Base-by-base conservation (phyloP, 2,329 filamentous ascomycete species). In the Ophidiomyces ophidiicola region DNA sequence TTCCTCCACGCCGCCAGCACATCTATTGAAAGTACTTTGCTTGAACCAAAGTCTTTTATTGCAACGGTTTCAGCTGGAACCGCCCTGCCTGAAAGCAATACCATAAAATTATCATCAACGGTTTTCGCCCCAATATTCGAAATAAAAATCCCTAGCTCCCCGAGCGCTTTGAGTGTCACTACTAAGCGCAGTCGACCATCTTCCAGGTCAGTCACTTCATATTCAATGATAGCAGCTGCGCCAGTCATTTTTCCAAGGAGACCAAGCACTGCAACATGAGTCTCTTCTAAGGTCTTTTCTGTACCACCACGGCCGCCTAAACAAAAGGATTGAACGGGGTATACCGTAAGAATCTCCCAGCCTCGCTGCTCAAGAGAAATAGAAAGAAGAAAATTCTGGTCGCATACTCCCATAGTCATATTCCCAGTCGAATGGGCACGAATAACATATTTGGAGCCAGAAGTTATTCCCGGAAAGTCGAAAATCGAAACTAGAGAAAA, bases 231-330 rank as follows among this genome's bases (percentile, higher is more conserved):
- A 0, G 85, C 86, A 1, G 84, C 86, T 1, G 80, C 76, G 0
- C 86, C 88, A 0, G 85, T 85, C 82, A 96, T 93, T 59, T 94
- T 94, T 2, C 74, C 81, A 3, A 93, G 48, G 1, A 96, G 65
- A 0, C 88, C 88, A 1, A 96, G 59, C 12, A 80, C 77, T 0
- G 83, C 77, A 1, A 87, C 66, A 30, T 58, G 3, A 45, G 35
- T 2, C 19, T 62, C 62, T 0, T 79, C 63, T 0, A 57, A 50
- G 1, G 46, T 36, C 6, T 51, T 49, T 1, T 54, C 52, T 12
- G 54, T 53, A 14, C 56, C 46, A 25, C 64, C 53, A 31, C 53
- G 53, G 11, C 43, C 43, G 11, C 42, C 50, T 19, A 61, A 32
- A 3, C 43, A 51, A 46, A 88, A 77, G 0, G 66, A 58, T 1